Conservation (phyloP, 768 basidiomycete genomes). For the Auricularia sp. region DNA sequence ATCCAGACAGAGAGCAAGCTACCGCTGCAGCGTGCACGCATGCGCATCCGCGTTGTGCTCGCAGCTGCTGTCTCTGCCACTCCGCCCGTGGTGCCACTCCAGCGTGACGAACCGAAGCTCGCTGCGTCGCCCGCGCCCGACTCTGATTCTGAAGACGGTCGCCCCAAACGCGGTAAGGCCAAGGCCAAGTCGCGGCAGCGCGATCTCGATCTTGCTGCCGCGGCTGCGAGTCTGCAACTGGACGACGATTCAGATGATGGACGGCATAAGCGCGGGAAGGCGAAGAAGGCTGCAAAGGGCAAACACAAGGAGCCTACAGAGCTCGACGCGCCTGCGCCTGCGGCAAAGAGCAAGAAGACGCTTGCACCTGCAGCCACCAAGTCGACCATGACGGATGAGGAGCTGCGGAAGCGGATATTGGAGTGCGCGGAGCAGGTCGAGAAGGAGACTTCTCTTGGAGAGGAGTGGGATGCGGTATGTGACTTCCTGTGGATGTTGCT, state of each 20-base stretch:
- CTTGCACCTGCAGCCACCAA: not conserved
- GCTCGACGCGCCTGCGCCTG: not conserved
- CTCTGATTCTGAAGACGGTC: not conserved
- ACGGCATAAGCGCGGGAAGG: not conserved
- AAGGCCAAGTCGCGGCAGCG: constrained; percentile 1
- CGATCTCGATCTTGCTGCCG: not conserved
- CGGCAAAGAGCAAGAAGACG: not conserved
- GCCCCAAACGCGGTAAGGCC: not conserved
- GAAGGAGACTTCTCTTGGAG: constrained; percentile 46
- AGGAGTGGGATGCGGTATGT: constrained; percentile 82
- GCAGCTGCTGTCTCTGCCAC: constrained; percentile 28
- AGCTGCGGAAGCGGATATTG: constrained; percentile 61
- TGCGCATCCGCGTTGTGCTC: constrained; percentile 80
- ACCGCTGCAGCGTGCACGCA: constrained; percentile 85
- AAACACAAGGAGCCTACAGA: not conserved
- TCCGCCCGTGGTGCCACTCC: not conserved
- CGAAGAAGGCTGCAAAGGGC: not conserved
- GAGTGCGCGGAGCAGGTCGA: constrained; percentile 77
- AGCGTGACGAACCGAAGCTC: not conserved
- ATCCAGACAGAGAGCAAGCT: constrained; percentile 77
- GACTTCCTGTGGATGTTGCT: constrained; percentile 6
- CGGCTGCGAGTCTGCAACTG: not conserved
- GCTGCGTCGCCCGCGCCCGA: not conserved
- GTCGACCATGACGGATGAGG: constrained; percentile 37
- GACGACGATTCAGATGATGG: not conserved